These are phyloP conservation scores for Pythium phragmitis DNA, from an alignment of 352 stramenopile genomes.

Conservation along the genomic window DNA sequence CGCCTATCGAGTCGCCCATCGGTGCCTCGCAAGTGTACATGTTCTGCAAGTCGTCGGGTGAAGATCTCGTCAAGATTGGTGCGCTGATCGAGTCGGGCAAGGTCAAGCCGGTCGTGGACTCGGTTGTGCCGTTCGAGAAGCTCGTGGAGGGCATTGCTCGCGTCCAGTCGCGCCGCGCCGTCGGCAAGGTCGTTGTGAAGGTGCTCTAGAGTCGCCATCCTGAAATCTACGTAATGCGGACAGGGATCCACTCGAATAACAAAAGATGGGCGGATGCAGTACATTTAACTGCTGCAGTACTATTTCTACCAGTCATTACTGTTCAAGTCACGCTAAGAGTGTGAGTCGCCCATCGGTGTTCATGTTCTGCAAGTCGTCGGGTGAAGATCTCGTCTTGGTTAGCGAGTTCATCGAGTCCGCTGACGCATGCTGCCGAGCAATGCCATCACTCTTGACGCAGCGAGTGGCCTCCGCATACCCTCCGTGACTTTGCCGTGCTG, in stretches of 20 bases:
- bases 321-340: no score
- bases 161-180: conserved; percentile 43
- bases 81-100: conserved; percentile 41
- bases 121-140: conserved; percentile 49
- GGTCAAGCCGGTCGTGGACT: conserved; percentile 39
- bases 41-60: conserved; percentile 27
- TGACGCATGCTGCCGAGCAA: conserved; percentile 3
- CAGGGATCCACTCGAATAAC: no score
- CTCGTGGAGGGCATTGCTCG: conserved; percentile 41
- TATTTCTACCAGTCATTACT: no score
- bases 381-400: conserved; percentile 39
- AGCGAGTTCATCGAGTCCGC: not conserved
- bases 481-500: not conserved
- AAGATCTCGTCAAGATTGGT: conserved; percentile 39
- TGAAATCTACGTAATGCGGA: no score
- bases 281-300: no score
- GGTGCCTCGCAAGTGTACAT: conserved; percentile 21
- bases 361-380: conserved; percentile 28
- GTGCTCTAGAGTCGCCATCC: not conserved
- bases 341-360: conserved; percentile 23
- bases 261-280: no score
- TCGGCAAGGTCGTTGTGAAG: conserved; percentile 33
- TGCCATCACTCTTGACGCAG: not conserved
- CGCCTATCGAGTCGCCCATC: conserved; percentile 34
- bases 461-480: not conserved